Evolutionary conservation across 441 rosid species (phyloP).

Genomic region (Macaranga tanarius): DNA sequence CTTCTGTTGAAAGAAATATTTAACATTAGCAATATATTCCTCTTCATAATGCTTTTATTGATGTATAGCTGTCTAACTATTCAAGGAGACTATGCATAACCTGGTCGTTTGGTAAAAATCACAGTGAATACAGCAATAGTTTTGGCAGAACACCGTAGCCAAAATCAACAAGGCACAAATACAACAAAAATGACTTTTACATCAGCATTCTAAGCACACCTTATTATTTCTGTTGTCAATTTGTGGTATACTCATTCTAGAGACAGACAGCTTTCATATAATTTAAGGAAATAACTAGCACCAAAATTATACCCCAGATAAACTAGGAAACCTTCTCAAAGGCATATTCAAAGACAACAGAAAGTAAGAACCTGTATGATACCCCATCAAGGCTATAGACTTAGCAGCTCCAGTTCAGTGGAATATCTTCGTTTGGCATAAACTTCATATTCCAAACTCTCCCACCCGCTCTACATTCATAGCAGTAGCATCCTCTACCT

Average conservation of each 20-base stretch:
- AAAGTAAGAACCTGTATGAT: constrained; percentile 22
- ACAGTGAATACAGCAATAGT: neutral
- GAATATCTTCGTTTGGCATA: constrained; percentile 7
- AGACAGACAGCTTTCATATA: constrained; percentile 2
- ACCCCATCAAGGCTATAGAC: neutral
- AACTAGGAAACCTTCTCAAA: constrained; percentile 24
- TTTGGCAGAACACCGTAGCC: neutral
- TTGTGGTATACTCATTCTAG: constrained; percentile 8
- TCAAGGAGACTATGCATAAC: neutral
- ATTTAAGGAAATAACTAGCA: constrained; percentile 15
- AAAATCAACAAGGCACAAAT: constrained; percentile 1
- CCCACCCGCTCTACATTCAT: neutral
- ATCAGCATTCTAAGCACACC: constrained; percentile 18
- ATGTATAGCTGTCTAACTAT: neutral
- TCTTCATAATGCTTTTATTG: neutral
- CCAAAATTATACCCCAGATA: constrained; percentile 19
- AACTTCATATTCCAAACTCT: constrained; percentile 11
- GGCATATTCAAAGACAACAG: constrained; percentile 21
- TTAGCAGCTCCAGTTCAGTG: constrained; percentile 14
- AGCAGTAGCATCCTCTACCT: neutral
- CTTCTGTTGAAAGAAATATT: neutral
- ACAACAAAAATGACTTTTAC: constrained; percentile 8
- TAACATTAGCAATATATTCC: neutral
- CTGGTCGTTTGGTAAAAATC: neutral
- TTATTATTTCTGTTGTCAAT: constrained; percentile 20